Evolutionary conservation across 306 rosid genomes (phyloP).

Genomic region (Cicer cuneatum): DNA sequence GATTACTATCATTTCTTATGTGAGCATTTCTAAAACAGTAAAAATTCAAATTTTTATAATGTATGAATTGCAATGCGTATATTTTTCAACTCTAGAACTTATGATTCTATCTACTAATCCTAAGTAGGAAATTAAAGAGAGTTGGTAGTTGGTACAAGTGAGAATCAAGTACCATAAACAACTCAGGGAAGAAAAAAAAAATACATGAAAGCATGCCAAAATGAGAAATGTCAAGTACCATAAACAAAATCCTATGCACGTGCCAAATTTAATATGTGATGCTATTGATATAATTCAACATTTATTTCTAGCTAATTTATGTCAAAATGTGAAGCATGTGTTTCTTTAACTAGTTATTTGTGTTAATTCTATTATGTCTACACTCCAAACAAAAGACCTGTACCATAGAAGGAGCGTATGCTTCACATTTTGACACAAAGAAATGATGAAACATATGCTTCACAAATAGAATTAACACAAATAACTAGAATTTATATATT

Average conservation of each 20-base stretch:
- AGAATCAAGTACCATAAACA: no score
- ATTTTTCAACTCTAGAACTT: constrained; percentile 19
- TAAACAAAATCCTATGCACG: background rate
- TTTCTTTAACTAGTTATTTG: background rate
- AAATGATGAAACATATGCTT: no score
- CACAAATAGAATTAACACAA: no score
- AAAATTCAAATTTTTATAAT: background rate
- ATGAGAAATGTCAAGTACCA: background rate
- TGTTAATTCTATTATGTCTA: background rate
- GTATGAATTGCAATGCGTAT: constrained; percentile 12
- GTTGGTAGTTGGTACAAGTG: constrained; percentile 5
- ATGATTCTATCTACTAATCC: constrained; percentile 22
- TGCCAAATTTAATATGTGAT: background rate
- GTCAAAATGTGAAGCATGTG: background rate
- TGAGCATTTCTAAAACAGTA: background rate
- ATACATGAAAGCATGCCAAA: background rate
- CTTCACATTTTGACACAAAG: no score
- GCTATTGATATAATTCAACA: no score
- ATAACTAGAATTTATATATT: background rate
- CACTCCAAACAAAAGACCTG: constrained; percentile 2
- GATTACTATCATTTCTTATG: constrained; percentile 11
- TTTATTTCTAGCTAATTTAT: background rate
- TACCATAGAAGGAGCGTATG: background rate
- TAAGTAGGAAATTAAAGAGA: constrained; percentile 6
- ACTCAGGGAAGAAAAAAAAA: background rate